Percentiles rank a stretch among this genome's conserved stretches.
Evolutionary conservation across 108 stramenopile species (phyloP).

Genomic region (Fragilariopsis cylindrus): DNA sequence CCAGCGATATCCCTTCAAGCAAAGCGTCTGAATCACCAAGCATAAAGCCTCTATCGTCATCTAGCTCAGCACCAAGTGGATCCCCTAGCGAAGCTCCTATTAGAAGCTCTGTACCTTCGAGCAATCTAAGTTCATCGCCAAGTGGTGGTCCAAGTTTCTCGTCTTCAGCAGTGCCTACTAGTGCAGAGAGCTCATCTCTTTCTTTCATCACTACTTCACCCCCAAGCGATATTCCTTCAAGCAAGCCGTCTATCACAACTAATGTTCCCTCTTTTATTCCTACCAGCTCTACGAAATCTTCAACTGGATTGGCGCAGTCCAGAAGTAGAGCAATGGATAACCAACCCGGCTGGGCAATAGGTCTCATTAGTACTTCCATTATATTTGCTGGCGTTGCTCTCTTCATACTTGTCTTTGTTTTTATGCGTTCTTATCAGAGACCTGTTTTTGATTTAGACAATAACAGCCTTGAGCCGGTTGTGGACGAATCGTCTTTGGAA

Average conservation of each 20-base stretch:
- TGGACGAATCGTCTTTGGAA: conserved; percentile 9
- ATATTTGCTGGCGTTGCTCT: neutral
- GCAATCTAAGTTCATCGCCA: neutral
- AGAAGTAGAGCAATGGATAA: neutral
- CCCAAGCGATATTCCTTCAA: neutral
- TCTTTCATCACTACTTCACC: neutral
- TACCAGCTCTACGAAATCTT: neutral
- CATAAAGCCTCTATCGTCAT: too few species aligned
- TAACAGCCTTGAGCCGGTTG: neutral
- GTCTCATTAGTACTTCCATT: conserved; percentile 2
- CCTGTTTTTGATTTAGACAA: neutral
- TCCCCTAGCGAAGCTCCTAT: conserved; percentile 7
- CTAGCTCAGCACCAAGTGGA: neutral
- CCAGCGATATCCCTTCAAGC: too few species aligned
- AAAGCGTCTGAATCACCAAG: too few species aligned
- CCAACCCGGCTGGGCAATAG: conserved; percentile 4
- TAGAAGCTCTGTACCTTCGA: neutral
- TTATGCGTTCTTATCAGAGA: neutral
- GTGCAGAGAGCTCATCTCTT: neutral
- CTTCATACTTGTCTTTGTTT: neutral
- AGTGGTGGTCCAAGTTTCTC: conserved; percentile 1
- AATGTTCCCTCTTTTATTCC: neutral
- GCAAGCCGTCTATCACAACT: neutral
- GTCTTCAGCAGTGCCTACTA: conserved; percentile 7
- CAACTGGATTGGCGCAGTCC: neutral